Conservation (phyloP, 345 rosid species). For the Sisymbrium irio region DNA sequence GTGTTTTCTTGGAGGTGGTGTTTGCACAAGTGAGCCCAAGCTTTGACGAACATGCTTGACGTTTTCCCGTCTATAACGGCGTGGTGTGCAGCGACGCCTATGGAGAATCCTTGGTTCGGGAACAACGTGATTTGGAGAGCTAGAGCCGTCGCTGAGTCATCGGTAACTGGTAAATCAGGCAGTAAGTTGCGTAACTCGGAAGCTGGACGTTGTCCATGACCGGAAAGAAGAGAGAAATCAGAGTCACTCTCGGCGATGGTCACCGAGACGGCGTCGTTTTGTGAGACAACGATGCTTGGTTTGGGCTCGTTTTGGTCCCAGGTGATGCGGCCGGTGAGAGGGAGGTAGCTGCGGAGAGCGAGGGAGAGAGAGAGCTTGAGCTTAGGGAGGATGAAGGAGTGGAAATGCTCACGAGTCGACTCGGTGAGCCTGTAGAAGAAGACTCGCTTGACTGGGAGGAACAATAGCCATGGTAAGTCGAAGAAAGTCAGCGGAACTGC, state of each 20-base stretch:
- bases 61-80: slow-evolving; percentile 26
- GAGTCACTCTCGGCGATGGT: slow-evolving; percentile 26
- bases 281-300: slow-evolving; percentile 27
- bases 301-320: slow-evolving; percentile 14
- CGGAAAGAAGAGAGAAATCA: slow-evolving; percentile 24
- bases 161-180: neutral
- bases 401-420: slow-evolving; percentile 9
- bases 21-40: slow-evolving; percentile 38
- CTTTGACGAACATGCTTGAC: slow-evolving; percentile 18
- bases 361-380: slow-evolving; percentile 39
- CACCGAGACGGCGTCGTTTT: slow-evolving; percentile 25
- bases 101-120: slow-evolving; percentile 23
- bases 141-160: slow-evolving; percentile 3
- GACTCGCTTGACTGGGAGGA: slow-evolving; percentile 24
- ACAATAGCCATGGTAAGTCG: slow-evolving; percentile 31
- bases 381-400: slow-evolving; percentile 31
- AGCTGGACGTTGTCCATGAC: neutral
- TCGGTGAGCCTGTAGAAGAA: slow-evolving; percentile 35
- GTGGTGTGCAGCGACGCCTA: slow-evolving; percentile 21
- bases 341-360: slow-evolving; percentile 34
- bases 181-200: slow-evolving; percentile 21
- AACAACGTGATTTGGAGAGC: slow-evolving; percentile 32
- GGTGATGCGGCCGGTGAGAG: slow-evolving; percentile 32
- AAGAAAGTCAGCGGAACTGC: slow-evolving; percentile 31
- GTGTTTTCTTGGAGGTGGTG: neutral